Evolutionary conservation across 2,329 filamentous ascomycete genomes (phyloP), one percentile per base, ranked within the genome.

Genomic region (Aspergillus sp.): DNA sequence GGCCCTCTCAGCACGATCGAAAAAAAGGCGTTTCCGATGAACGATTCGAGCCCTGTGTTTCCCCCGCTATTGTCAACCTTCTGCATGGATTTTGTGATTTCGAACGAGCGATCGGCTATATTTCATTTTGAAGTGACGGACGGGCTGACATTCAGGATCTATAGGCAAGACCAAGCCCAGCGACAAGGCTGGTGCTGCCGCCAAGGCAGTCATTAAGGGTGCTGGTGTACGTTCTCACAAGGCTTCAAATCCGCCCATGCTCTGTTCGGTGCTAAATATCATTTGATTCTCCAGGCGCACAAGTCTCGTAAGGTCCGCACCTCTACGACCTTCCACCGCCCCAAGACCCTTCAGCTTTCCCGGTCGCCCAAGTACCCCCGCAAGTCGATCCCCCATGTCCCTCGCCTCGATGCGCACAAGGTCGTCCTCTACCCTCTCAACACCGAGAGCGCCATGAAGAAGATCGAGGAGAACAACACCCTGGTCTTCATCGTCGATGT

Each of bases 381-480:
- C 85, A 96, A 95, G 87, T 93, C 92, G 71, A 88, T 99, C 79
- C 89, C 91, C 75, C 90, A 94, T 81, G 87, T 87, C 79, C 90
- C 93, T 73, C 91, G 92, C 74, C 91, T 99, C 76, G 95, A 99
- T 84, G 91, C 94, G 84, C 91, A 93, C 88, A 97, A 96, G 89
- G 87, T 98, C 80, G 90, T 99, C 81, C 86, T 98, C 78, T 92
- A 97, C 89, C 95, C 95, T 71, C 88, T 99, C 79, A 99, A 99
- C 90, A 99, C 95, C 64, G 95, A 99, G 90, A 95, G 90, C 78
- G 95, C 96, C 77, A 98, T 99, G 94, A 99, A 99, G 92, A 97
- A 97, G 91, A 97, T 99, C 74, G 95, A 99, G 87, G 95, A 99
- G 90, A 93, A 99, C 89, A 99, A 99, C 89, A 99, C 95, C 72